Conservation (phyloP, 2,329 filamentous ascomycete genomes). For the Sphaerulina musiva region DNA sequence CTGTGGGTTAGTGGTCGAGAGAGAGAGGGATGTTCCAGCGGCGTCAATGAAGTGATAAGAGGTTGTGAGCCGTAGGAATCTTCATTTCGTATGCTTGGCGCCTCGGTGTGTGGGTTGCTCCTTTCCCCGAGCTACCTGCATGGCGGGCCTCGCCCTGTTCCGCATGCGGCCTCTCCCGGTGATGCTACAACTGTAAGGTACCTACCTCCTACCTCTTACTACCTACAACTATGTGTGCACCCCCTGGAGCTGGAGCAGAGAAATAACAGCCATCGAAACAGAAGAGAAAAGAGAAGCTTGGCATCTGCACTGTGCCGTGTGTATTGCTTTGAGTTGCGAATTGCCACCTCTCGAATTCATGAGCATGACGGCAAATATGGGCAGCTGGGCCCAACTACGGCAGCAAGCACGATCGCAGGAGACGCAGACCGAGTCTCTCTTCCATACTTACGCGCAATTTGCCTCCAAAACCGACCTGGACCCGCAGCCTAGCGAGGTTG, state of each 20-base stretch:
- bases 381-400: constrained; percentile 82
- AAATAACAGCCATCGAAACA: neutral
- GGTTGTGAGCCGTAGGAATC: neutral
- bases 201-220: too few relatives aligned
- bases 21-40: constrained; percentile 2
- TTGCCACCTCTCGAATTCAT: too few relatives aligned
- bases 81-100: neutral
- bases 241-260: neutral
- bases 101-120: neutral
- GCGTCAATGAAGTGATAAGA: constrained; percentile 12
- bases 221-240: neutral
- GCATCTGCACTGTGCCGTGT: too few relatives aligned
- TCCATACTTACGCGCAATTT: constrained; percentile 86
- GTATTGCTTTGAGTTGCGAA: too few relatives aligned
- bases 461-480: constrained; percentile 72
- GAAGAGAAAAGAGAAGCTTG: too few relatives aligned
- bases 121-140: neutral
- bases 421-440: constrained; percentile 81
- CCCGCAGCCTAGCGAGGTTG: constrained; percentile 76
- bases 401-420: constrained; percentile 86
- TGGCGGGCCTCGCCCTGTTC: neutral
- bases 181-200: neutral
- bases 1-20: constrained; percentile 22
- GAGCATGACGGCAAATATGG: constrained; percentile 38
- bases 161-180: neutral